Conservation (phyloP, 331 rosid species). For the Acacia concinna region DNA sequence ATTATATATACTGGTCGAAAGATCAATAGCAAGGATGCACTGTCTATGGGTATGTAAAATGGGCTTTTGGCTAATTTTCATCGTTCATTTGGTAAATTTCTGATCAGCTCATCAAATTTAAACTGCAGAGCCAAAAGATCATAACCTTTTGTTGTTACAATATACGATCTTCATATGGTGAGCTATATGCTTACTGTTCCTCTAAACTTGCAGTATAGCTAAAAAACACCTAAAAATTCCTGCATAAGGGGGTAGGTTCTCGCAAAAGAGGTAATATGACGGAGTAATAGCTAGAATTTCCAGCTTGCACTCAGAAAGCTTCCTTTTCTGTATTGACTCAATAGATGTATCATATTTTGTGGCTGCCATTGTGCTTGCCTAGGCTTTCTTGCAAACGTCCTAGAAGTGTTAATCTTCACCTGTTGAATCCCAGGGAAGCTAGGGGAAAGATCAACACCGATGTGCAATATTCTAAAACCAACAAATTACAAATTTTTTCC, state of each 20-base stretch:
- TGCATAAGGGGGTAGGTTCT: background rate
- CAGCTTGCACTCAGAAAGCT: constrained; percentile 8
- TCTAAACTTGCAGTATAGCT: background rate
- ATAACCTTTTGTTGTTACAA: background rate
- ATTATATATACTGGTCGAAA: constrained; percentile 77
- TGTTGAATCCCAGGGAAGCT: constrained; percentile 22
- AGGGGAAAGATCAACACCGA: background rate
- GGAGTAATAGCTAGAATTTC: background rate
- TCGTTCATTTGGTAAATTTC: constrained; percentile 6
- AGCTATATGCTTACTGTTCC: constrained; percentile 5
- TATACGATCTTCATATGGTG: background rate
- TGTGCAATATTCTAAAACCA: constrained; percentile 12
- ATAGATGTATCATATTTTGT: background rate
- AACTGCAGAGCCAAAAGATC: background rate
- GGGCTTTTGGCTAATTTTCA: constrained; percentile 9
- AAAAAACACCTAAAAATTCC: constrained; percentile 4
- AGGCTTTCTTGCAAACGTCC: constrained; percentile 11
- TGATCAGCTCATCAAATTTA: constrained; percentile 5
- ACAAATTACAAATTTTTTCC: background rate
- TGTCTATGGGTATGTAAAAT: constrained; percentile 67
- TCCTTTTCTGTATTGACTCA: background rate
- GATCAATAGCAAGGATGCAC: constrained; percentile 68
- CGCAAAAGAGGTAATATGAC: background rate
- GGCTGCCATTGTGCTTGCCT: background rate
- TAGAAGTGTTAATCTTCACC: background rate